Base-by-base conservation (phyloP, 148 eudicot genomes). In the Diospyros kaki region DNA sequence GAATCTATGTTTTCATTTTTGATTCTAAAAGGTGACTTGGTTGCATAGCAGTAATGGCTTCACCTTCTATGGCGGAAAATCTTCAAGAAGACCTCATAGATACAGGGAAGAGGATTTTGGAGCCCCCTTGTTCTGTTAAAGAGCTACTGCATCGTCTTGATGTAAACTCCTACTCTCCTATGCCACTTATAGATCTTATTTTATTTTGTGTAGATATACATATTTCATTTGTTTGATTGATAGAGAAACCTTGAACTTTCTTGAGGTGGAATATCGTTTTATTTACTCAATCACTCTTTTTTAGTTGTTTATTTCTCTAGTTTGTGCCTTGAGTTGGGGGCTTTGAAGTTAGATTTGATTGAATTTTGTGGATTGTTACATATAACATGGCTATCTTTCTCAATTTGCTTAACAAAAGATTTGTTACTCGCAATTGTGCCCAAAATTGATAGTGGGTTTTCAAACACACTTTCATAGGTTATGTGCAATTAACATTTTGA, bases 121-220 rank as follows among this genome's bases (percentile, higher is more conserved):
- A 0, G 48, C 55, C 74, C 45, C 75, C 78, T 4, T 71, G 83
- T 42, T 72, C 83, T 11, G 58, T 58, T 41, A 66, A 74, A 44
- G 77, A 83, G 59, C 78, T 86, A 48, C 69, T 86, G 7, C 28
- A 6, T n/a, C 79, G 73, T 43, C 84, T 86, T 41, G 84, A 83
- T 77, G 88, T 86, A 75, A 72, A 15, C 1, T 9, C 48, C 17
- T 68, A 5, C 63, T 53, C 40, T 66, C 4, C 45, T 39, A 48
- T 60, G 15, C 2, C 2, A 10, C 2, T 0, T 58, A 38, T 12
- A n/a, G 18, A 54, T 28, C 1, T 76, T 9, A 42, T 11, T 75
- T 10, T 18, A 42, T 5, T 45, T 14, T 72, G 6, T 5, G 46
- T 65, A 43, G 6, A 66, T n/a, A 66, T 18, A 28, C 28, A 50